Evolutionary conservation across 2,329 filamentous ascomycete species (phyloP).

Genomic region (Pseudogymnoascus sp.): DNA sequence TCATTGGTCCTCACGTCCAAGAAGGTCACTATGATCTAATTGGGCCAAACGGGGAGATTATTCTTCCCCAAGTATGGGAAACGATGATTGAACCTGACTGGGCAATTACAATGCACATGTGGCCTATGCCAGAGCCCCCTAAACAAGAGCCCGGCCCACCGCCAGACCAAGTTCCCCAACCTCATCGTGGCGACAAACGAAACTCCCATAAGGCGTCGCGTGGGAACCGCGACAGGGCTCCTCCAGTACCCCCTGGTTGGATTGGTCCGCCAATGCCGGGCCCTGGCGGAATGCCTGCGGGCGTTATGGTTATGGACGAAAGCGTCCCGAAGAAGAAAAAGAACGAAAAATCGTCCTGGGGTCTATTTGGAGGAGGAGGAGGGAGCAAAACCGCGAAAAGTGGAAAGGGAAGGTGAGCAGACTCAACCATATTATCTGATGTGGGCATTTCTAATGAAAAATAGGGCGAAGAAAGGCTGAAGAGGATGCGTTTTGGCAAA

Average conservation of each 20-base stretch:
- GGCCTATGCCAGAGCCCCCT: slow-evolving; percentile 47
- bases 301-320: not conserved
- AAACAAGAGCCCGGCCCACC: slow-evolving; percentile 32
- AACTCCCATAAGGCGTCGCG: slow-evolving; percentile 16
- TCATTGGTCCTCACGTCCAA: slow-evolving; percentile 67
- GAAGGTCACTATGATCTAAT: slow-evolving; percentile 74
- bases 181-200: not conserved
- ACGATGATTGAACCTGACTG: slow-evolving; percentile 73
- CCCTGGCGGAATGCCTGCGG: not conserved
- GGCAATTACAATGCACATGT: slow-evolving; percentile 61
- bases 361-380: not conserved
- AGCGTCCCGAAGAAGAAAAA: slow-evolving; percentile 8
- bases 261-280: not conserved
- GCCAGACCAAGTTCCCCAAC: not conserved
- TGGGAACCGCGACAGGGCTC: slow-evolving; percentile 18
- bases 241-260: not conserved
- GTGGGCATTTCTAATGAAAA: not conserved
- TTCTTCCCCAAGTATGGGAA: slow-evolving; percentile 75
- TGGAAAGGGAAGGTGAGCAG: not conserved
- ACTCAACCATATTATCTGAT: not conserved
- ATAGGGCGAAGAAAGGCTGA: not conserved
- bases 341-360: not conserved
- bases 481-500: not conserved
- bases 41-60: slow-evolving; percentile 73
- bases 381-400: not conserved